Evolutionary conservation across 768 basidiomycete genomes (phyloP).

Genomic region (Russula vinacea): DNA sequence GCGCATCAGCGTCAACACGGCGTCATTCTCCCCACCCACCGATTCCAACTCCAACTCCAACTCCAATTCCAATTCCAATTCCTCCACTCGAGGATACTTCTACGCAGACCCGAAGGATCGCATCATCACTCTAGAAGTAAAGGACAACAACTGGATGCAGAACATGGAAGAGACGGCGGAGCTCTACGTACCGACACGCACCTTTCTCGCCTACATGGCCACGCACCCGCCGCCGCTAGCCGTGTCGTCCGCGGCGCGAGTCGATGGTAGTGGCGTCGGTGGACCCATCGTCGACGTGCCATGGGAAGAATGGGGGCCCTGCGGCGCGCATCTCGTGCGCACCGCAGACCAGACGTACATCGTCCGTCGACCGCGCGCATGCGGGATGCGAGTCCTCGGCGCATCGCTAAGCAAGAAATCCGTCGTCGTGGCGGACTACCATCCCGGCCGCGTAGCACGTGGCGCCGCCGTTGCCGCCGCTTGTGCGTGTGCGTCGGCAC

Average conservation of each 20-base stretch:
- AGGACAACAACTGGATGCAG: conserved; percentile 18
- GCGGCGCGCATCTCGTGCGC: conserved; percentile 19
- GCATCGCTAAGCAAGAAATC: background rate
- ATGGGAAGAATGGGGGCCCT: conserved; percentile 20
- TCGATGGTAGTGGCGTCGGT: background rate
- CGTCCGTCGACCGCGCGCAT: conserved; percentile 9
- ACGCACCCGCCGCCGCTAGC: background rate
- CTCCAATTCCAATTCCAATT: background rate
- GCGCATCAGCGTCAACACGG: conserved; percentile 14
- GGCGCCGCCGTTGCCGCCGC: background rate
- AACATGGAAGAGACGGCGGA: conserved; percentile 2
- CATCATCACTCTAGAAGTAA: conserved; percentile 17
- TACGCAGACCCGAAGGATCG: conserved; percentile 18
- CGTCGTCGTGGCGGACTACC: conserved; percentile 16
- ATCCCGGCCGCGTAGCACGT: conserved; percentile 17
- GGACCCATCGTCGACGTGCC: conserved; percentile 3
- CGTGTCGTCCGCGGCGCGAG: no score
- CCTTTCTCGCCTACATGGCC: conserved; percentile 21
- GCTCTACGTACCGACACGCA: conserved; percentile 13
- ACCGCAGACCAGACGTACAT: conserved; percentile 7
- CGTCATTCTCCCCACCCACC: conserved; percentile 16
- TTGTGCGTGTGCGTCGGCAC: background rate
- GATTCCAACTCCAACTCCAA: background rate
- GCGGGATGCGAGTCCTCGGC: conserved; percentile 23
- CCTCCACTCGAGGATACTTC: conserved; percentile 12